phyloP scores from a whole-genome alignment of 2,329 filamentous ascomycete species.

The Colletotrichum melonis region DNA sequence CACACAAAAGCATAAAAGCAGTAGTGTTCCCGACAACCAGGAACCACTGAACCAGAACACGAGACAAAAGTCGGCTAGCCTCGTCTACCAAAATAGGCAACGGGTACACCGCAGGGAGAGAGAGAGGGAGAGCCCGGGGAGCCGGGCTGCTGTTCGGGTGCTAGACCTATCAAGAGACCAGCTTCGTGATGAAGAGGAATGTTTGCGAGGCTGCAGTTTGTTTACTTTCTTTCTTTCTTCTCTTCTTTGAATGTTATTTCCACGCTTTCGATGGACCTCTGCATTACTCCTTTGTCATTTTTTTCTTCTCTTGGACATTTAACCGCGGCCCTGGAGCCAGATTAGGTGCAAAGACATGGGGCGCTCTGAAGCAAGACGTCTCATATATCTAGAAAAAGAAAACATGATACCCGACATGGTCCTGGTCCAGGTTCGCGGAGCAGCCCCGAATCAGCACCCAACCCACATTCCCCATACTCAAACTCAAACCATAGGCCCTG shows the following conservation, averaged over 20 bases:
- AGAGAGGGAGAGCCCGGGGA: background rate
- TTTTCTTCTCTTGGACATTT: background rate
- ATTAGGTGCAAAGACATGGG: background rate
- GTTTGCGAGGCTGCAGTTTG: background rate
- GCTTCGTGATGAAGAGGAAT: background rate
- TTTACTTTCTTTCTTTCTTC: background rate
- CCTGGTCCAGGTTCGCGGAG: background rate
- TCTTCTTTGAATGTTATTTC: background rate
- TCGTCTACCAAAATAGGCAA: background rate
- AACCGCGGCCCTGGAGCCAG: background rate
- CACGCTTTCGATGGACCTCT: background rate
- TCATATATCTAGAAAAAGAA: background rate
- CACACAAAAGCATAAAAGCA: background rate
- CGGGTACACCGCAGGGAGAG: background rate
- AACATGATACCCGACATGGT: background rate
- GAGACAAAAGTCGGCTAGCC: background rate
- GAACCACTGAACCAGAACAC: background rate
- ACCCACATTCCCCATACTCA: background rate
- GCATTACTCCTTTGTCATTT: background rate
- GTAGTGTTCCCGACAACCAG: background rate
- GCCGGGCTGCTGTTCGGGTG: background rate
- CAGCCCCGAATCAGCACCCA: background rate
- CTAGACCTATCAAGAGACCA: no score
- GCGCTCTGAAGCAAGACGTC: background rate
- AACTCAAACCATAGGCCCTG: background rate